These are phyloP conservation scores for Aspergillus egyptiacus DNA, from an alignment of 495 filamentous ascomycete genomes.

Conservation along the genomic window DNA sequence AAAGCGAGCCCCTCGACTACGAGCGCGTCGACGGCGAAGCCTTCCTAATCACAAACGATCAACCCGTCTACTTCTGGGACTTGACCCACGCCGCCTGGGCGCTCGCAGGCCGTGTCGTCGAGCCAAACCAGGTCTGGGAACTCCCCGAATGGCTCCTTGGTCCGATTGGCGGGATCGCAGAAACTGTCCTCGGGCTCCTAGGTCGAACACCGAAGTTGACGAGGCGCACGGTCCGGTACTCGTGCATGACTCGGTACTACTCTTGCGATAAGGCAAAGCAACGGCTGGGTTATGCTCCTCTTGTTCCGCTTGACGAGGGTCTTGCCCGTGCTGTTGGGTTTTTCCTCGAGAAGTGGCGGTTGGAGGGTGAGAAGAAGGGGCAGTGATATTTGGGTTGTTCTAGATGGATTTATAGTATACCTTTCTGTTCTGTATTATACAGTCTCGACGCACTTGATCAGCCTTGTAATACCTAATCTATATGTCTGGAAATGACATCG, in stretches of 20 bases:
- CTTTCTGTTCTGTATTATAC: slow-evolving; percentile 10
- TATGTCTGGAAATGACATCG: not conserved
- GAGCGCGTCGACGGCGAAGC: slow-evolving; percentile 88
- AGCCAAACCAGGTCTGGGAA: slow-evolving; percentile 62
- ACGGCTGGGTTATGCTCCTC: slow-evolving; percentile 67
- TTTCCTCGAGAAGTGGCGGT: slow-evolving; percentile 47
- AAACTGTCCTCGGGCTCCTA: slow-evolving; percentile 59
- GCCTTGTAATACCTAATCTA: not conserved
- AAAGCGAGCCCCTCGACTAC: slow-evolving; percentile 57
- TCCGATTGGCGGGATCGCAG: slow-evolving; percentile 60
- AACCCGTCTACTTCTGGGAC: slow-evolving; percentile 95
- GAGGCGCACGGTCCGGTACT: slow-evolving; percentile 64
- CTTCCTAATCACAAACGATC: slow-evolving; percentile 92
- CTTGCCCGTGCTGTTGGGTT: slow-evolving; percentile 63
- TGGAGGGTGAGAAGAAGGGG: slow-evolving; percentile 39
- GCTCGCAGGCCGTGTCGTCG: slow-evolving; percentile 55
- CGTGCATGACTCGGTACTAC: slow-evolving; percentile 80
- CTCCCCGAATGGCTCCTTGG: slow-evolving; percentile 60
- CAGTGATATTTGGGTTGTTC: slow-evolving; percentile 22
- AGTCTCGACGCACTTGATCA: not conserved
- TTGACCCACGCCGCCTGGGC: slow-evolving; percentile 75
- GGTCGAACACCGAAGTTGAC: slow-evolving; percentile 74
- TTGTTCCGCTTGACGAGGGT: slow-evolving; percentile 70
- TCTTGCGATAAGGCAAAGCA: slow-evolving; percentile 77
- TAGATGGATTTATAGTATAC: slow-evolving; percentile 1